Conservation (phyloP, 345 rosid genomes). For the Arabis hirsuta region DNA sequence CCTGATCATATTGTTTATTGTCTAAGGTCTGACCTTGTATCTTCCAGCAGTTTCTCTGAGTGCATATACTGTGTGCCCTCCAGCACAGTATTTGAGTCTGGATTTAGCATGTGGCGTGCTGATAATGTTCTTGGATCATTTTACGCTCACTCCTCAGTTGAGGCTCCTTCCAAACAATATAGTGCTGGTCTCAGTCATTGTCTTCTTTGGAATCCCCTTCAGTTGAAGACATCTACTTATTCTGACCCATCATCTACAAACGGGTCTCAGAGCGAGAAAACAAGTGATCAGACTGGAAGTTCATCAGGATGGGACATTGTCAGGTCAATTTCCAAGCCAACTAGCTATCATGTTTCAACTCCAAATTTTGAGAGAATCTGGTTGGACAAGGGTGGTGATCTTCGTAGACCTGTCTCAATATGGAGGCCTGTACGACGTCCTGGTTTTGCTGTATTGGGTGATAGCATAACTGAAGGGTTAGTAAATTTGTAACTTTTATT, state of each 20-base stretch:
- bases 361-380: slow-evolving; percentile 96
- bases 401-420: slow-evolving; percentile 84
- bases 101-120: slow-evolving; percentile 93
- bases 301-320: slow-evolving; percentile 88
- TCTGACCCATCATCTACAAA: slow-evolving; percentile 44
- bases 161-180: slow-evolving; percentile 58
- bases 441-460: slow-evolving; percentile 84
- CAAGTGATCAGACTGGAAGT: slow-evolving; percentile 52
- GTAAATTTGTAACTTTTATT: slow-evolving; percentile 26
- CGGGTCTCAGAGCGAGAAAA: slow-evolving; percentile 50
- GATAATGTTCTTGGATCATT: slow-evolving; percentile 94
- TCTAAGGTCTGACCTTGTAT: slow-evolving; percentile 91
- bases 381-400: slow-evolving; percentile 97
- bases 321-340: slow-evolving; percentile 74
- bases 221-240: slow-evolving; percentile 48
- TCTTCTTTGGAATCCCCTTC: slow-evolving; percentile 77
- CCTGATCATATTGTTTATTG: slow-evolving; percentile 85
- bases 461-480: slow-evolving; percentile 96
- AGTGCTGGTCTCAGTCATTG: slow-evolving; percentile 73
- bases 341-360: slow-evolving; percentile 68
- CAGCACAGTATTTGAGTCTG: slow-evolving; percentile 57
- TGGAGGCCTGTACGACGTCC: slow-evolving; percentile 88
- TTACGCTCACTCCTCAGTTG: slow-evolving; percentile 74
- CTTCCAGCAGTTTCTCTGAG: slow-evolving; percentile 82
- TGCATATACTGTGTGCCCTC: slow-evolving; percentile 67